Base-by-base conservation (phyloP, 352 stramenopile genomes). In the Pythium apleroticum region DNA sequence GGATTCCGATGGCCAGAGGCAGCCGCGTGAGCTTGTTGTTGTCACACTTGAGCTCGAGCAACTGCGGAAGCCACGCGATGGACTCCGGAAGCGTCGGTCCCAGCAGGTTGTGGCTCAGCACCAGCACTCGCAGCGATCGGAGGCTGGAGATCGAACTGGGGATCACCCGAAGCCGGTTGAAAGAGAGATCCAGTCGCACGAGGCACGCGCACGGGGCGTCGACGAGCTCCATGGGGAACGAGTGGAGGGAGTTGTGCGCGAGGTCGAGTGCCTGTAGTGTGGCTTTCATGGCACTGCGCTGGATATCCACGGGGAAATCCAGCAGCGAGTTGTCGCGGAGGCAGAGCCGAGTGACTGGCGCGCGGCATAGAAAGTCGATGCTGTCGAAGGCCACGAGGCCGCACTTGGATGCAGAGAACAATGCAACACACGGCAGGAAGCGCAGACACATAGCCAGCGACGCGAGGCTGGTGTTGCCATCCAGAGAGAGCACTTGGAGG, bases 221-320 rank as follows among this genome's bases (percentile, higher is more conserved):
- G 3, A 63, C 57, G 49, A 89, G 61, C 7, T 80, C 78, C 4
- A 76, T 55, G 2, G 81, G 78, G 17, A 87, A 79, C 28, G 43
- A 37, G 15, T 58, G 63, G 9, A 90, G 61, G 14, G 60, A 41
- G 54, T 88, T 90, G 6, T 33, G 43, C 10, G 58, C 55, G 7
- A 88, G 31, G 9, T 67, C 60, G 4, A 90, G 74, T 28, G 81
- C 69, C 37, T 71, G 57, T 5, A 89, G 72, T 3, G 74, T 87
- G 46, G 77, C 61, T 61, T 88, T 74, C 67, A 90, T 81, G 12
- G 59, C 57, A 8, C 76, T 68, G 0, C 72, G 65, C 1, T 66
- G 57, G 4, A 91, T 60, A 3, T 68, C 43, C 28, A 84, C 39
- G 0, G 77, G 72, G 15, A 91, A 86, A 10, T 78, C 71, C 17